phyloP scores from a whole-genome alignment of 441 rosid species.

The Erodium moschatum region DNA sequence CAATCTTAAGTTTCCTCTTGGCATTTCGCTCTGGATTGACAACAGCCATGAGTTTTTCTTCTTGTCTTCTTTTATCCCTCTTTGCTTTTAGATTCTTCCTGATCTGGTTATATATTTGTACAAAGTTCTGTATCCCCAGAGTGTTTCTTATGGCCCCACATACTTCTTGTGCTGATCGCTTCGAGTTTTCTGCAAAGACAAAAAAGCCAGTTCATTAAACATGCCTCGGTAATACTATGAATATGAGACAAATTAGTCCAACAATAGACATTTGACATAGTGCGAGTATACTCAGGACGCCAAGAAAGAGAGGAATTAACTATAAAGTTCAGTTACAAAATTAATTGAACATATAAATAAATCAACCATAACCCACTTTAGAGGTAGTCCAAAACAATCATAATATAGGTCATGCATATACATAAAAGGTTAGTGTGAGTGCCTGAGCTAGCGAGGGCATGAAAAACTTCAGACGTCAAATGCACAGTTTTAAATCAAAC shows the following conservation, averaged over 20 bases:
- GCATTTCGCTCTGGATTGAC: conserved; percentile 73
- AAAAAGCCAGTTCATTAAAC: conserved; percentile 7
- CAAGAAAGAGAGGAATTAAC: no score
- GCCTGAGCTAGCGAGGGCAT: no score
- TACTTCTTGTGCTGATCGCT: conserved; percentile 65
- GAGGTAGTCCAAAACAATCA: no score
- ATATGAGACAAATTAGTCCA: not conserved
- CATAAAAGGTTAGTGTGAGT: no score
- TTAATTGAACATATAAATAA: no score
- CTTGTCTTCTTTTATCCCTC: conserved; percentile 73
- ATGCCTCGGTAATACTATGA: not conserved
- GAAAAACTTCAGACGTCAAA: not conserved
- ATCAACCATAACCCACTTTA: no score
- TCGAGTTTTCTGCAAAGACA: conserved; percentile 47
- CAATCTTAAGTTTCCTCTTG: conserved; percentile 69
- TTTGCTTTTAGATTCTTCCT: conserved; percentile 50
- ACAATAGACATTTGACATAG: not conserved
- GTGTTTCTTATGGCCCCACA: conserved; percentile 38
- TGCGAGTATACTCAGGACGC: not conserved
- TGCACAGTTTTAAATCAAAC: not conserved
- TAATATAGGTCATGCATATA: no score
- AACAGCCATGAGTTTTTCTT: conserved; percentile 78
- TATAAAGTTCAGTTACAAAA: no score
- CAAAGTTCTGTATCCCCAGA: conserved; percentile 52
- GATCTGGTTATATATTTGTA: conserved; percentile 47